Percentiles rank a stretch among this genome's conserved stretches.
These are phyloP conservation scores for Nectriaceae sp. DNA, from an alignment of 2,329 filamentous ascomycete species.

Conservation along the genomic window DNA sequence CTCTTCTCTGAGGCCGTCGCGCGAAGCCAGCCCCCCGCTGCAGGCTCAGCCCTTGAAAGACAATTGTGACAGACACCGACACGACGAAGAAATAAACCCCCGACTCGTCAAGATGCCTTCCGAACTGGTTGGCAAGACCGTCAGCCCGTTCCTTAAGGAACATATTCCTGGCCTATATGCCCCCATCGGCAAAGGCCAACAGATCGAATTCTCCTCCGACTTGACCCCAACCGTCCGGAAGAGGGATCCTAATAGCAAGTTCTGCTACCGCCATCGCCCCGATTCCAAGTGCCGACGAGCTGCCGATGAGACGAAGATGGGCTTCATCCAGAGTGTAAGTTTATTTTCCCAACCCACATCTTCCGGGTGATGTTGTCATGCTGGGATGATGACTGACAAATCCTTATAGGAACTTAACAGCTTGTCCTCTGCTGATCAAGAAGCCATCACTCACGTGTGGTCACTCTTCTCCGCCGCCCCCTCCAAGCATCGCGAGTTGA, in stretches of 20 bases:
- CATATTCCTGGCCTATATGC: conserved; percentile 91
- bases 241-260: conserved; percentile 76
- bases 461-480: conserved; percentile 95
- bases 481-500: conserved; percentile 89
- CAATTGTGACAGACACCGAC: conserved; percentile 53
- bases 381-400: conserved; percentile 8
- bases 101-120: conserved; percentile 59
- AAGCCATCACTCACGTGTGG: conserved; percentile 97
- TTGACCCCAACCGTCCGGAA: conserved; percentile 34
- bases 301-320: conserved; percentile 95
- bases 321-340: conserved; percentile 81
- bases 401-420: conserved; percentile 71
- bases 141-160: conserved; percentile 85
- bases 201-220: conserved; percentile 14
- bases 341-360: neutral
- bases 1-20: conserved; percentile 16
- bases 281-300: conserved; percentile 92
- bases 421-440: conserved; percentile 82
- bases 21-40: conserved; percentile 13
- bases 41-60: conserved; percentile 34
- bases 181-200: conserved; percentile 63
- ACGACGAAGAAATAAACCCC: conserved; percentile 50
- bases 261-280: conserved; percentile 92
- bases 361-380: conserved; percentile 2
- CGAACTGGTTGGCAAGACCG: conserved; percentile 73